Percentiles rank a stretch among this genome's conserved stretches.
phyloP scores from a whole-genome alignment of 805 yeast genomes.

The Candida coleopterorum region DNA sequence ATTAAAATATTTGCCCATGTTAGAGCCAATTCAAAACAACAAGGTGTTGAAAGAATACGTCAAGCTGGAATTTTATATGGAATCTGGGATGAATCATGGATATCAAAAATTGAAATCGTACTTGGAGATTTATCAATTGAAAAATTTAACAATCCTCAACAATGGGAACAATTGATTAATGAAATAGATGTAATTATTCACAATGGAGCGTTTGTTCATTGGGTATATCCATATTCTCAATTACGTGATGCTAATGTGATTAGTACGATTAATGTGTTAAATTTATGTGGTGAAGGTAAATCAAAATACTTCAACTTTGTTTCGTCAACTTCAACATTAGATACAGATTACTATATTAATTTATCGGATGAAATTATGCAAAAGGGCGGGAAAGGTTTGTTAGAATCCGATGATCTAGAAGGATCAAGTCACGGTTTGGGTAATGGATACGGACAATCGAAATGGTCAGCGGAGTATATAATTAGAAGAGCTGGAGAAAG shows the following conservation, averaged over 20 bases:
- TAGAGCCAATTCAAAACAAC: constrained; percentile 64
- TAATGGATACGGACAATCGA: constrained; percentile 95
- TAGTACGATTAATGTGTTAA: constrained; percentile 79
- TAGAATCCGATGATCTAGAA: constrained; percentile 75
- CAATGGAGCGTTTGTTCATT: constrained; percentile 97
- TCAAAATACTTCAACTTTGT: constrained; percentile 87
- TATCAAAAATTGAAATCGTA: constrained; percentile 58
- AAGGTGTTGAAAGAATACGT: constrained; percentile 73
- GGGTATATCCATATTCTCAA: constrained; percentile 94
- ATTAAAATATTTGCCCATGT: constrained; percentile 83
- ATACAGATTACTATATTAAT: constrained; percentile 73
- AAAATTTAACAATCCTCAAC: constrained; percentile 60
- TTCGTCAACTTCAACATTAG: constrained; percentile 91
- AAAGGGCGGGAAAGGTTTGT: constrained; percentile 66
- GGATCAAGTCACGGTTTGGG: constrained; percentile 83
- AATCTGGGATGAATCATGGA: constrained; percentile 63
- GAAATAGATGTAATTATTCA: constrained; percentile 81
- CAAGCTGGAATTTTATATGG: constrained; percentile 81
- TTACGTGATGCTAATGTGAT: constrained; percentile 91
- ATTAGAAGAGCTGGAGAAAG: constrained; percentile 82
- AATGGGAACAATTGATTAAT: constrained; percentile 56
- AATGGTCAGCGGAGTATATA: constrained; percentile 94
- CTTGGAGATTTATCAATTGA: constrained; percentile 74
- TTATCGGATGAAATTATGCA: constrained; percentile 67
- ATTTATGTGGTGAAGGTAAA: constrained; percentile 71